A percentile compares a stretch with the other conserved stretches of the same genome.
These are phyloP conservation scores for Trichoderma hamatum DNA, from an alignment of 2,329 filamentous ascomycete species.

Conservation along the genomic window DNA sequence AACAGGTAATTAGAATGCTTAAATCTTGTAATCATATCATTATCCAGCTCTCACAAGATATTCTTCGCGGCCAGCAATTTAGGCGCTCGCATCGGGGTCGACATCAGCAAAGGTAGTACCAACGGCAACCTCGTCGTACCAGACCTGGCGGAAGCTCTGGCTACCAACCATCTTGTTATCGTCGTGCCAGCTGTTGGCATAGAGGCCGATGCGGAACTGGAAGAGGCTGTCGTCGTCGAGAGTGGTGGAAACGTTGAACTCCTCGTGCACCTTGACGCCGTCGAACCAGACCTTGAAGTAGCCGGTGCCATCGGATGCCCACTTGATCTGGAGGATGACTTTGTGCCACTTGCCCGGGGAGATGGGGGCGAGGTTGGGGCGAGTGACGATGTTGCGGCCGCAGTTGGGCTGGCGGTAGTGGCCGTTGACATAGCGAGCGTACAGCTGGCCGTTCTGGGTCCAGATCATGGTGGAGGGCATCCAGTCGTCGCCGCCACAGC, in stretches of 20 bases:
- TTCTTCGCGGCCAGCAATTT: background rate
- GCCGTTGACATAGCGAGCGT: constrained; percentile 43
- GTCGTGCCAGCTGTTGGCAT: constrained; percentile 55
- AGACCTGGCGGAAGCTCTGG: constrained; percentile 51
- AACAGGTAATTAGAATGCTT: background rate
- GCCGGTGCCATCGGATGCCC: constrained; percentile 49
- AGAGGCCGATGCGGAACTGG: constrained; percentile 52
- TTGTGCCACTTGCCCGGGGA: constrained; percentile 51
- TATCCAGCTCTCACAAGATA: background rate
- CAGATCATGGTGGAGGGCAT: constrained; percentile 55
- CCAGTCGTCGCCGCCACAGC: constrained; percentile 48
- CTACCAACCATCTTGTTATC: constrained; percentile 44
- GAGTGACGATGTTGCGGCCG: constrained; percentile 30
- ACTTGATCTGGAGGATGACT: constrained; percentile 50
- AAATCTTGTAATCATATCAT: background rate
- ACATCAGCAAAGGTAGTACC: constrained; percentile 43
- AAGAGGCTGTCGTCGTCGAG: constrained; percentile 48
- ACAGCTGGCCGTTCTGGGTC: constrained; percentile 48
- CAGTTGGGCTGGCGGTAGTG: constrained; percentile 36
- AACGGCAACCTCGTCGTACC: constrained; percentile 53
- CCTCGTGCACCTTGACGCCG: constrained; percentile 48
- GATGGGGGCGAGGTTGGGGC: constrained; percentile 39
- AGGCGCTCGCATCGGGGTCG: constrained; percentile 28
- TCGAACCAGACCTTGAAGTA: constrained; percentile 53
- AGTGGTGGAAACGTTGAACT: constrained; percentile 47